Conservation (phyloP, 2,329 filamentous ascomycete genomes). For the Phialophora chinensis region DNA sequence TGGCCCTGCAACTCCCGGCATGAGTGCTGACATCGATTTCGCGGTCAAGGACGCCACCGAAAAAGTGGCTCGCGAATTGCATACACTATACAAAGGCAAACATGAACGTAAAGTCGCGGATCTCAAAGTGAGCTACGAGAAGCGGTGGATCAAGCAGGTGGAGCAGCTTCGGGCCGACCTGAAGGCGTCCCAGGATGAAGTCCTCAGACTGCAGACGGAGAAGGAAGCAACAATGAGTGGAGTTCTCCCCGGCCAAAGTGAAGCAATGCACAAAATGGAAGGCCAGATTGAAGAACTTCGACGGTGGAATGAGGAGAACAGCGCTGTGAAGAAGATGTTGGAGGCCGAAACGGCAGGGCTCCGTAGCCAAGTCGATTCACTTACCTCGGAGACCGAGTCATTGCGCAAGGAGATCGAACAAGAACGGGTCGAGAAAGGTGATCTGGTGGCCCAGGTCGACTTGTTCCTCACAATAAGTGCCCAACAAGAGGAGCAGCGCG, state of each 20-base stretch:
- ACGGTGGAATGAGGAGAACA: slow-evolving; percentile 64
- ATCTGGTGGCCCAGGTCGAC: slow-evolving; percentile 55
- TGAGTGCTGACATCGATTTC: slow-evolving; percentile 54
- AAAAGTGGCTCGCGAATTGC: slow-evolving; percentile 90
- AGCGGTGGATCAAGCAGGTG: slow-evolving; percentile 86
- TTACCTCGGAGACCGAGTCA: slow-evolving; percentile 71
- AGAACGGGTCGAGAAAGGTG: slow-evolving; percentile 58
- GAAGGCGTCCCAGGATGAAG: slow-evolving; percentile 72
- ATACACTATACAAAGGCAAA: slow-evolving; percentile 93
- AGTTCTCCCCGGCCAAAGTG: slow-evolving; percentile 43
- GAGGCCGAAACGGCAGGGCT: slow-evolving; percentile 77
- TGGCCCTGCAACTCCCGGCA: slow-evolving; percentile 35
- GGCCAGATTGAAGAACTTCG: slow-evolving; percentile 48
- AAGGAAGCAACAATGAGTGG: slow-evolving; percentile 70
- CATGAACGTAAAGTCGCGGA: slow-evolving; percentile 95
- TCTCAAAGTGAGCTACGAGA: slow-evolving; percentile 80
- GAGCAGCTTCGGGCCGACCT: slow-evolving; percentile 76
- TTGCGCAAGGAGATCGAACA: slow-evolving; percentile 64
- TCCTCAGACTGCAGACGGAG: slow-evolving; percentile 72
- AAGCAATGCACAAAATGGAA: slow-evolving; percentile 50
- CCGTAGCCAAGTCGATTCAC: slow-evolving; percentile 71
- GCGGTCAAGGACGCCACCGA: slow-evolving; percentile 87
- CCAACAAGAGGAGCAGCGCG: slow-evolving; percentile 40
- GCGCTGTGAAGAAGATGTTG: slow-evolving; percentile 70
- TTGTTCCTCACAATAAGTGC: slow-evolving; percentile 53